Evolutionary conservation across 306 rosid species (phyloP).

Genomic region (Vachellia pachyceras): DNA sequence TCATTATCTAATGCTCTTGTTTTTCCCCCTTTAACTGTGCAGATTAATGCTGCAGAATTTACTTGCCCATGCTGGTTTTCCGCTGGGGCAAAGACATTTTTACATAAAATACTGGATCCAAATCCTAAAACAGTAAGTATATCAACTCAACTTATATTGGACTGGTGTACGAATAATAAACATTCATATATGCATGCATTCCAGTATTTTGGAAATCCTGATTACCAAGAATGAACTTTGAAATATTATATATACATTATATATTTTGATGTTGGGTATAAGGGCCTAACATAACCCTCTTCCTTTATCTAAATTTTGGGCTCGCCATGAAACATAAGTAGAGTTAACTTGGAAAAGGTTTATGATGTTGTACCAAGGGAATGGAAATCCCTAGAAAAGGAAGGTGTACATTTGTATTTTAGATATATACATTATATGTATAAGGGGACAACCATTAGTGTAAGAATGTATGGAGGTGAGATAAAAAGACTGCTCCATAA

Average conservation of each 20-base stretch:
- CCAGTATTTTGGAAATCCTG: constrained; percentile 25
- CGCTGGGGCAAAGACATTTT: constrained; percentile 64
- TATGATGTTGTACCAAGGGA: background rate
- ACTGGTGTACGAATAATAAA: constrained; percentile 15
- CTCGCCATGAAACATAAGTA: background rate
- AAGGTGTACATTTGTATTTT: background rate
- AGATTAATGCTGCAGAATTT: constrained; percentile 79
- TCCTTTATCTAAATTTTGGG: background rate
- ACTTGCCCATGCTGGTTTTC: constrained; percentile 89
- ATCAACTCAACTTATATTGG: constrained; percentile 18
- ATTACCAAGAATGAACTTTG: background rate
- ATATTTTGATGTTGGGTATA: background rate
- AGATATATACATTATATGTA: background rate
- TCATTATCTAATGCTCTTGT: constrained; percentile 30
- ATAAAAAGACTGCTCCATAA: background rate
- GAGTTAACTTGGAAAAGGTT: background rate
- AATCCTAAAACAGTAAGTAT: constrained; percentile 85
- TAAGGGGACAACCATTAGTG: background rate
- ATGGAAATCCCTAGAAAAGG: background rate
- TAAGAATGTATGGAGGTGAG: background rate
- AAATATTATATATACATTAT: too few relatives aligned
- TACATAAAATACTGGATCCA: constrained; percentile 81
- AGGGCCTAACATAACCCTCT: background rate
- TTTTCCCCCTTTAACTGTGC: constrained; percentile 23
- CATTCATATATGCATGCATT: constrained; percentile 4